These are phyloP conservation scores for Rhododendron griersonianum DNA, from an alignment of 148 eudicot species.

Conservation along the genomic window DNA sequence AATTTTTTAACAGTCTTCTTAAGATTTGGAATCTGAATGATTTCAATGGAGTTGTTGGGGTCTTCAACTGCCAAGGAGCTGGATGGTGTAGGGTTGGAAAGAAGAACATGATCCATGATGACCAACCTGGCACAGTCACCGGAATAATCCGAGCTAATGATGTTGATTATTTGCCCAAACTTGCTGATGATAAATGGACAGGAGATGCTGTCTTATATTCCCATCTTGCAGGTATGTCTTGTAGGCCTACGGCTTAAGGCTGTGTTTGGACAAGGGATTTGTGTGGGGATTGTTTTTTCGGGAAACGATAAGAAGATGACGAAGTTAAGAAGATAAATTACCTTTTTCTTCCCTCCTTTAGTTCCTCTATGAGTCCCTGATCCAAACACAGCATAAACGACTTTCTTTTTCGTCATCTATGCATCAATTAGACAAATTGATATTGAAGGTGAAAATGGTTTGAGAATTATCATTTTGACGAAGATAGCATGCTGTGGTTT, in stretches of 20 bases:
- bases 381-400: background rate
- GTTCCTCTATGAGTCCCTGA: background rate
- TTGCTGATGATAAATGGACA: conserved; percentile 49
- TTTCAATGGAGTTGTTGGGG: conserved; percentile 72
- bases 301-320: background rate
- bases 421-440: background rate
- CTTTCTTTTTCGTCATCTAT: background rate
- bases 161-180: conserved; percentile 50
- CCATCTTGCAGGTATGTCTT: conserved; percentile 47
- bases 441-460: background rate
- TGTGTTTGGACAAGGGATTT: background rate
- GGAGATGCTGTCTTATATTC: conserved; percentile 65
- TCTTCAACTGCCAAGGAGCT: conserved; percentile 94
- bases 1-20: conserved; percentile 40
- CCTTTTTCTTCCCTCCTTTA: background rate
- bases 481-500: background rate
- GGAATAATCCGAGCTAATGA: conserved; percentile 57
- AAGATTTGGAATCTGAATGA: conserved; percentile 91
- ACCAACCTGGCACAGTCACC: conserved; percentile 52
- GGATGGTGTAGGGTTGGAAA: conserved; percentile 87
- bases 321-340: background rate
- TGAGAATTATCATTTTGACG: background rate
- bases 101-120: conserved; percentile 69
- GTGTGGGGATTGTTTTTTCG: background rate
- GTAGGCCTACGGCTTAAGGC: background rate